Base-by-base conservation (phyloP, 495 filamentous ascomycete genomes). In the Aspergillus bridgeri region DNA sequence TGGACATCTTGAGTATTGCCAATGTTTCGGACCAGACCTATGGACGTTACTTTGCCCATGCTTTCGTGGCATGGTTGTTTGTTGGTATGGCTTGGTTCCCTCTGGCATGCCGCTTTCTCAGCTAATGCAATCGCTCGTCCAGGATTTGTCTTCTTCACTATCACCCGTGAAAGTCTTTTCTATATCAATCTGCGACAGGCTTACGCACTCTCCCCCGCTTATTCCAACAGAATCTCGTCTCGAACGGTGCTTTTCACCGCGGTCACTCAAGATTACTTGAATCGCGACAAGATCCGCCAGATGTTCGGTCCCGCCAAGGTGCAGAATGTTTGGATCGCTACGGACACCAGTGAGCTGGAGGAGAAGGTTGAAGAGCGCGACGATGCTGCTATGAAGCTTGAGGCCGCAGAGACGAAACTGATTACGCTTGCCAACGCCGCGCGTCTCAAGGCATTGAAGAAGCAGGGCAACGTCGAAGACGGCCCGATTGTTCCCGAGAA, bases 141-240 rank as follows among this genome's bases (percentile, higher is more conserved):
- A 83, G 79, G 83, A 48, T 94, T 97, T 64, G 77, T 98, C 63
- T 88, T 97, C 75, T 89, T 88, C 68, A 86, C 92, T 69, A 85
- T 98, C 59, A 89, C 92, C 59, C 84, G 95, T 48, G 94, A 98
- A 74, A 87, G 85, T 74, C 87, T 98, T 69, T 97, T 84, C 82
- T 96, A 89, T 72, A 89, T 96, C 81, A 97, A 96, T 71, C 71
- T 98, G 57, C 91, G 93, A 62, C 95, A 98, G 78, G 94, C 95
- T 1, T 96, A 96, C 75, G 79, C 94, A 49, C 80, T 96, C 56
- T 92, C 91, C 42, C 93, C 92, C 17, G 78, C 90, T 24, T 93
- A 96, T 71, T 83, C 91, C 49, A 89, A 85, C 64, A 90, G 93
- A 62, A 87, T 98, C 58, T 98, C 95, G 2, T 95, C 94, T 3